Conservation (phyloP, 2,329 filamentous ascomycete genomes). For the Tolypocladium amazonense region DNA sequence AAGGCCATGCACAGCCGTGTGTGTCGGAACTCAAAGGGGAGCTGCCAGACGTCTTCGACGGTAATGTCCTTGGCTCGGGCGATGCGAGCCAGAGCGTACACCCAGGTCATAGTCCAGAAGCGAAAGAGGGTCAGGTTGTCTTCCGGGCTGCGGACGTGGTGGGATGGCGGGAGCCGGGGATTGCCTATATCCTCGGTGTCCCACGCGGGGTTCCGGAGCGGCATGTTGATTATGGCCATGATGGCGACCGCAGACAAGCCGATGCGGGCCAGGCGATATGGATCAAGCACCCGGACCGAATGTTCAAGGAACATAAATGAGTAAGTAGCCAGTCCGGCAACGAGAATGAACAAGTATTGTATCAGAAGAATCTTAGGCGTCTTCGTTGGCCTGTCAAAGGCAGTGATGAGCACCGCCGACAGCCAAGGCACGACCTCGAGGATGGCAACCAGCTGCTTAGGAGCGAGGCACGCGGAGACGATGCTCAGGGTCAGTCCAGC, state of each 20-base stretch:
- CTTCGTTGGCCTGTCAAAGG: constrained; percentile 26
- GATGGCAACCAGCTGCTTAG: constrained; percentile 14
- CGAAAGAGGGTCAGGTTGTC: constrained; percentile 72
- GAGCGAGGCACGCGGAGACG: constrained; percentile 17
- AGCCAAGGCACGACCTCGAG: constrained; percentile 30
- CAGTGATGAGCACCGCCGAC: constrained; percentile 22
- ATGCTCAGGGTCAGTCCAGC: constrained; percentile 23
- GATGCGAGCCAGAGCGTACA: constrained; percentile 58
- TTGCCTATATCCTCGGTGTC: constrained; percentile 20
- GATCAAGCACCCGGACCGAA: constrained; percentile 8
- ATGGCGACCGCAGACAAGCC: constrained; percentile 14
- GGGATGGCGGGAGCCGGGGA: constrained; percentile 13
- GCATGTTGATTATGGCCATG: constrained; percentile 24
- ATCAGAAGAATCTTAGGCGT: constrained; percentile 29
- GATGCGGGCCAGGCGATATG: constrained; percentile 12
- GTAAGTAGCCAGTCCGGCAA: constrained; percentile 18
- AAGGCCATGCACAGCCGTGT: constrained; percentile 63
- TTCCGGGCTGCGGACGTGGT: constrained; percentile 56
- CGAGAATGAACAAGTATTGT: constrained; percentile 25
- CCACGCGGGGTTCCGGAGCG: constrained; percentile 24
- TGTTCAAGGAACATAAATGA: constrained; percentile 18
- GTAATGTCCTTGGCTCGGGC: constrained; percentile 57
- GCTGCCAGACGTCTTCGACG: constrained; percentile 70
- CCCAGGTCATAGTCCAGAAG: constrained; percentile 79
- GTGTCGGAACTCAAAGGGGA: constrained; percentile 77